Base-by-base conservation (phyloP, 352 stramenopile genomes). In the Globisporangium lucens region DNA sequence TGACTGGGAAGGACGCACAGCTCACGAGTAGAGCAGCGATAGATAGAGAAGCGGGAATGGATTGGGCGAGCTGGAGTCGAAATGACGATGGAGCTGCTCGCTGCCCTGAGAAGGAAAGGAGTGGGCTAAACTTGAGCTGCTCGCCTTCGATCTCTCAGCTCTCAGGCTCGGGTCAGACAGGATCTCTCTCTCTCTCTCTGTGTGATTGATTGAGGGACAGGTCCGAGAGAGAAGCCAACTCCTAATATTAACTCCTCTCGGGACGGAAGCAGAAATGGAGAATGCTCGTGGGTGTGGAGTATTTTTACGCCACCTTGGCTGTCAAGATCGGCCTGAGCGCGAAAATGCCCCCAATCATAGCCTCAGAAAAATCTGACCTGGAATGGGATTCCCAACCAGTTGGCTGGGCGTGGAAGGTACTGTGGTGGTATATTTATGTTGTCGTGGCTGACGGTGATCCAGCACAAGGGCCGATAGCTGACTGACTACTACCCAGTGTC, bases 21-120 rank as follows among this genome's bases (percentile, higher is more conserved):
- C 49, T 56, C 22, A 29, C 24, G 49, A 56, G 20, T 56, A 1
- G 22, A 35, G 8, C 12, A 8, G 24, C 15, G 13, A 4, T 36
- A 43, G 52, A 20, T 57, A 20, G 12, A 36, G 52, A 43, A 60
- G 55, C 3, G 3, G 24, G 55, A 60, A 60, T 60, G 55, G 55
- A 43, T 7, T 7, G 17, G 9, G 49, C n/a, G 22, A 15, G 22
- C 22, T 33, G 49, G 30, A 9, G 27, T n/a, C 17, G 22, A 20
- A 13, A 22, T 22, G 7, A 17, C 4, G 29, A 52, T 12, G 46
- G 46, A 52, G 46, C 46, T 52, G 47, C 47, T 53, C 46, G 46
- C 46, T 24, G 17, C 7, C 10, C 35, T 41, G 35, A 9, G 7
- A 41, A 12, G 35, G 35, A 41, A 41, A 22, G 46, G 46, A 53